These are phyloP conservation scores for Aspergillus sp. DNA, from an alignment of 2,329 filamentous ascomycete genomes.

Conservation along the genomic window DNA sequence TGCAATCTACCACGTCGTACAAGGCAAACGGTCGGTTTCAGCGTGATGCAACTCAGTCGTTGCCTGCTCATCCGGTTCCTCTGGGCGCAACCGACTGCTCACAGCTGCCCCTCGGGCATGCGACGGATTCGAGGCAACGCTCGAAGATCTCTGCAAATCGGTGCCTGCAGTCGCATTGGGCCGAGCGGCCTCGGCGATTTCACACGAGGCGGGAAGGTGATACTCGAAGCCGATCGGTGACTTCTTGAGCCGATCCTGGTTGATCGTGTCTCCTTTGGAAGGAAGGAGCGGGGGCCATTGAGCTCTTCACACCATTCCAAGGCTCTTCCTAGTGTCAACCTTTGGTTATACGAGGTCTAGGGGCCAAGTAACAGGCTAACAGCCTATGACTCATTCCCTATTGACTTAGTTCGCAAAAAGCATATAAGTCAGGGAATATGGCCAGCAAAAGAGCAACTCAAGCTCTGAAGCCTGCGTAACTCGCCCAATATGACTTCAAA, in stretches of 20 bases:
- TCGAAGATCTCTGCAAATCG: conserved; percentile 20
- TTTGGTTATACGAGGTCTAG: background rate
- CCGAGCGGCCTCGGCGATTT: conserved; percentile 20
- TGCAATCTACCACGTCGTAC: conserved; percentile 20
- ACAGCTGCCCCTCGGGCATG: conserved; percentile 32
- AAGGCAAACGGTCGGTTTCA: conserved; percentile 18
- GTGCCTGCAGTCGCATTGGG: conserved; percentile 19
- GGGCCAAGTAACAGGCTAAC: background rate
- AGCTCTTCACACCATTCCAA: no score
- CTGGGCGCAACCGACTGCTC: conserved; percentile 32
- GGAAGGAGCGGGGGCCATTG: background rate
- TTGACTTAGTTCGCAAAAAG: background rate
- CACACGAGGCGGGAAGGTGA: conserved; percentile 20
- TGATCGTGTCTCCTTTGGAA: background rate
- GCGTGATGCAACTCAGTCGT: conserved; percentile 23
- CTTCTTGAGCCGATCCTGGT: conserved; percentile 14
- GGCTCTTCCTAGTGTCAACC: no score
- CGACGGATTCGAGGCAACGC: conserved; percentile 34
- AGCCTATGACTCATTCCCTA: conserved; percentile 5
- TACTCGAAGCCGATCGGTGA: conserved; percentile 23
- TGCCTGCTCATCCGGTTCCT: conserved; percentile 23
- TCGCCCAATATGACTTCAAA: background rate
- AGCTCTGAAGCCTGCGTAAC: background rate
- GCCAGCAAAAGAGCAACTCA: background rate
- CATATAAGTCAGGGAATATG: background rate